Conservation (phyloP, 2,329 filamentous ascomycete species). For the Diaporthe capsici region DNA sequence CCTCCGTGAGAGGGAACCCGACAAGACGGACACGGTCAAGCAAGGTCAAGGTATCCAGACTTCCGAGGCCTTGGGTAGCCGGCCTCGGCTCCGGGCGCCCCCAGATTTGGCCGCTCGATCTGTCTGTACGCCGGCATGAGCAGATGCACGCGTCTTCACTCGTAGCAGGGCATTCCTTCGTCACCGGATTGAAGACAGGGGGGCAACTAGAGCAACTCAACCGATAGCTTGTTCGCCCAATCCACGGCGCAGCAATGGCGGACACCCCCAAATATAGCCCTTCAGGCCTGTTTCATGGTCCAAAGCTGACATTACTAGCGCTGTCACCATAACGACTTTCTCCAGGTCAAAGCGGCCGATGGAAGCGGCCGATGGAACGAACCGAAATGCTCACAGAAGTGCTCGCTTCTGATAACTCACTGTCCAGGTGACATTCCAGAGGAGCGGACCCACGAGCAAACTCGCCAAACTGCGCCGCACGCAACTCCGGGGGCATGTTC, state of each 20-base stretch:
- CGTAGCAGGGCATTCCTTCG: too few relatives aligned
- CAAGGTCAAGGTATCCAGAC: constrained; percentile 2
- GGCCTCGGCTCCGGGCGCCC: neutral
- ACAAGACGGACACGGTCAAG: neutral
- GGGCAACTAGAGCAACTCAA: neutral
- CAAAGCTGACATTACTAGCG: constrained; percentile 4
- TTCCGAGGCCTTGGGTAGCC: neutral
- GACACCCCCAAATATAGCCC: constrained; percentile 23
- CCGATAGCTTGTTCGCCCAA: neutral
- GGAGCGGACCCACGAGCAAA: constrained; percentile 2
- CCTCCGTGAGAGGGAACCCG: constrained; percentile 3
- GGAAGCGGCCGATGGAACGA: neutral
- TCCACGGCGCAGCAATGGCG: constrained; percentile 3
- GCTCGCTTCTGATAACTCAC: constrained; percentile 12
- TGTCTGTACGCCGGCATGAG: neutral
- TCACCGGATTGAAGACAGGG: neutral
- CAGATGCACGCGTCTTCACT: neutral
- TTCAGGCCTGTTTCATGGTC: constrained; percentile 28
- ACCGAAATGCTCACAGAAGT: neutral
- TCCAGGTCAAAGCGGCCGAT: neutral
- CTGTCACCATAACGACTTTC: neutral
- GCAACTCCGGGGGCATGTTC: neutral
- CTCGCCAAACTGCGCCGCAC: constrained; percentile 21
- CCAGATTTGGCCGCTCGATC: neutral
- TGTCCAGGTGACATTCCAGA: constrained; percentile 2